These are phyloP conservation scores for Schizothecium vesticola DNA, from an alignment of 495 filamentous ascomycete genomes.

Conservation along the genomic window DNA sequence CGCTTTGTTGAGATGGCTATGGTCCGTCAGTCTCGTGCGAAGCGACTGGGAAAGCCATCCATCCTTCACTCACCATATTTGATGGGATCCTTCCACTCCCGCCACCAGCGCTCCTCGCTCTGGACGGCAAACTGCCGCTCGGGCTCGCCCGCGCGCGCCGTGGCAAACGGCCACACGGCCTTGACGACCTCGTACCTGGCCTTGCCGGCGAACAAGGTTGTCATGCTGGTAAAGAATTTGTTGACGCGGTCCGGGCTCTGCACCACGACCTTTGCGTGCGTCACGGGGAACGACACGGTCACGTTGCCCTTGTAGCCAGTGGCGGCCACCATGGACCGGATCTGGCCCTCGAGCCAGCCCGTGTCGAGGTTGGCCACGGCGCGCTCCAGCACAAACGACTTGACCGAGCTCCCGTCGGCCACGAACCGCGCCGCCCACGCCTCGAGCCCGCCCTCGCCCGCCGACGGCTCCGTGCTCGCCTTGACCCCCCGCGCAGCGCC, in stretches of 20 bases:
- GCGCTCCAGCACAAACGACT: constrained; percentile 46
- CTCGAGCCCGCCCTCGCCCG: constrained; percentile 38
- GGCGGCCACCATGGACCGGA: constrained; percentile 41
- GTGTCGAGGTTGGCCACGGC: constrained; percentile 48
- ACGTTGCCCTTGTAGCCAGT: constrained; percentile 46
- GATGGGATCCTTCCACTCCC: constrained; percentile 44
- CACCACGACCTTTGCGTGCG: constrained; percentile 43
- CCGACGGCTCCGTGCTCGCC: constrained; percentile 32
- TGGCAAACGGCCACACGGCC: constrained; percentile 45
- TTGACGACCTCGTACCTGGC: constrained; percentile 46
- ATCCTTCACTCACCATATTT: constrained; percentile 27
- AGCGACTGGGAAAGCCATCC: no score
- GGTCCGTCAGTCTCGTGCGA: not conserved
- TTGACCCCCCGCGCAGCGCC: constrained; percentile 42
- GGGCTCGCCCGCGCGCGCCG: constrained; percentile 32
- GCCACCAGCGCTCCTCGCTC: constrained; percentile 51
- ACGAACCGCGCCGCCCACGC: constrained; percentile 46
- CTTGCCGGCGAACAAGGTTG: constrained; percentile 39
- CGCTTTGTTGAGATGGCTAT: constrained; percentile 38
- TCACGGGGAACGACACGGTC: constrained; percentile 45
- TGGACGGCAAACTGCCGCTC: constrained; percentile 41
- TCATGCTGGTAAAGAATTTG: constrained; percentile 40
- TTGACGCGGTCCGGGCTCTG: constrained; percentile 44
- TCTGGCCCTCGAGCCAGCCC: constrained; percentile 47
- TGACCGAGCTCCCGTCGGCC: constrained; percentile 41